These are phyloP conservation scores for Styphnolobium japonicum DNA, from an alignment of 306 rosid genomes.

Conservation along the genomic window DNA sequence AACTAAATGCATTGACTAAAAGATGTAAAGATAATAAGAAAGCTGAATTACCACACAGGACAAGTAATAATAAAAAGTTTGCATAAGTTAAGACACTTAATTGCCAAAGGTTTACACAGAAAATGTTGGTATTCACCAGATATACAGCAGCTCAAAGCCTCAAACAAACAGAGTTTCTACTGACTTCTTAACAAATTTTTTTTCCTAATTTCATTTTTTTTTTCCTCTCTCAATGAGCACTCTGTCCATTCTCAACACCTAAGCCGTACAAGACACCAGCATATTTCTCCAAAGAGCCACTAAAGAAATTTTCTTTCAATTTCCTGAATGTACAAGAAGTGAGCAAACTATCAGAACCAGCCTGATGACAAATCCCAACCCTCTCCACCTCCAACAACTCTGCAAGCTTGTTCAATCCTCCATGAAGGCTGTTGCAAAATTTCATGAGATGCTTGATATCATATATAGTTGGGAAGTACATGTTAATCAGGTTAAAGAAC, in stretches of 20 bases:
- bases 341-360: conserved; percentile 56
- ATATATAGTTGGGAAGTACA: conserved; percentile 44
- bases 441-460: conserved; percentile 53
- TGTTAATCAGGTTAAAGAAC: conserved; percentile 40
- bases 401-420: conserved; percentile 56
- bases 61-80: conserved; percentile 10
- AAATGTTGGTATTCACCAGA: conserved; percentile 17
- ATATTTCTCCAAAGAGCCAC: conserved; percentile 55
- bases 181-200: neutral
- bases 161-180: conserved; percentile 27
- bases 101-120: conserved; percentile 35
- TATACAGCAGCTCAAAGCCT: conserved; percentile 28
- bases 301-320: conserved; percentile 52
- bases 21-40: neutral
- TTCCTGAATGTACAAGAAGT: conserved; percentile 50
- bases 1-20: neutral
- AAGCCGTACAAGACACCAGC: conserved; percentile 60
- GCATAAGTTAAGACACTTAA: conserved; percentile 26
- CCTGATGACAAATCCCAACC: conserved; percentile 52
- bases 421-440: conserved; percentile 46
- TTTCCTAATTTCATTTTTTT: conserved; percentile 14
- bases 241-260: conserved; percentile 52
- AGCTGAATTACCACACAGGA: neutral
- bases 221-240: conserved; percentile 20
- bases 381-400: conserved; percentile 55